Evolutionary conservation across 2,329 filamentous ascomycete species (phyloP), one percentile per base, ranked within the genome.

Genomic region (Hymenoscyphus occultus): DNA sequence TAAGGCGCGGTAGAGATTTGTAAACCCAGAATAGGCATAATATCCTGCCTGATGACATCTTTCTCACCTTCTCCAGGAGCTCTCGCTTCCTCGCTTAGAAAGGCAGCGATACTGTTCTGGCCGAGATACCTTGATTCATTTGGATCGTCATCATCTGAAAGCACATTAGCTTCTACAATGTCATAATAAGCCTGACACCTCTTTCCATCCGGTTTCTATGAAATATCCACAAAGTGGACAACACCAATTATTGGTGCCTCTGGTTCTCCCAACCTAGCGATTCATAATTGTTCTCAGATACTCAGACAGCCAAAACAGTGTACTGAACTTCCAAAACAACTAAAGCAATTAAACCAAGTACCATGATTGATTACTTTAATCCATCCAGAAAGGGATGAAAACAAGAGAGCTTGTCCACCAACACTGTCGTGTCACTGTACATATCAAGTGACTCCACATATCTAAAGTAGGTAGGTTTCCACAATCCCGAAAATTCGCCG

Each of bases 51-150:
- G 61, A 89, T 87, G 69, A 74, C 72, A 65, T 74, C 74, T 61
- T 74, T 72, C 10, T 72, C 77, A 67, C 85, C 84, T 71, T 82
- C 80, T 58, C 79, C 81, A 62, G 83, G 80, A 67, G 61, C 66
- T 62, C 69, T 68, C 2, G 83, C 82, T 72, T 88, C 86, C 71
- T 89, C 86, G 65, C 85, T 81, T 48, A 89, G 77, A 42, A 89
- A 77, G n/a, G 85, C 86, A 7, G 86, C 86, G 63, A 89, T 89
- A 73, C 86, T 88, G 75, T 89, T 89, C 72, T 89, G 85, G 35
- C 86, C 86, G 40, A 89, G 80, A 74, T 88, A 89, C 54, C 86
- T 81, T 58, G 86, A 83, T 65, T 85, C 83, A 62, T 80, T 78
- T 61, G 78, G 75, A 61, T 88, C 85, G 32, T 82, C 78, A 64